Evolutionary conservation across 352 stramenopile genomes (phyloP), one percentile per base, ranked within the genome.

Genomic region (Pythium grandisporangium): DNA sequence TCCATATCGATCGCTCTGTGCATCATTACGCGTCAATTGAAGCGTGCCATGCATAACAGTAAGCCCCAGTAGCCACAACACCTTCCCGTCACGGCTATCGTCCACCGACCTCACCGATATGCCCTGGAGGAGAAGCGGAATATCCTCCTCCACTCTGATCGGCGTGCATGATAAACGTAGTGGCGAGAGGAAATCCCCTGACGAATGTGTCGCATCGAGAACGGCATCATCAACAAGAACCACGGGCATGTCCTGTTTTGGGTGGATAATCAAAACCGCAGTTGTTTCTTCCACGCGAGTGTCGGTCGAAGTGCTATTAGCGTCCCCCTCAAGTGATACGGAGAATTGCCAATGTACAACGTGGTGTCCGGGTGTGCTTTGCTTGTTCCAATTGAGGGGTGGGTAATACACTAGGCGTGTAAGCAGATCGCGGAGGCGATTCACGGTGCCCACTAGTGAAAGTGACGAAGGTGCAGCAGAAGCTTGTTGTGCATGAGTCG

Each of bases 341-440:
- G 47, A 44, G 42, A 84, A 84, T n/a, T 27, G 22, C 67, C 70
- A 83, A 29, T 74, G 51, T 1, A 78, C 60, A 3, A 72, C 42
- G 14, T 66, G 48, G 1, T 37, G 35, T 2, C 38, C 47, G 3
- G 38, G 30, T n/a, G 45, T 47, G 6, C 49, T 39, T 10, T 64
- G 37, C 14, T 52, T 54, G 46, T 82, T 74, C 68, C 70, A 86
- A 47, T 82, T 82, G 30, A 58, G 54, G 10, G 63, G 57, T 7
- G 67, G 55, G 12, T 58, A 30, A 26, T 62, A 86, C 17, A 66
- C 32, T 12, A 81, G 20, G 5, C 43, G 48, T 10, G 21, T 37
- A 3, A 76, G 44, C 7, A 45, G 25, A n/a, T 43, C 41, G 20
- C 47, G 16, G 21, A 74, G 52, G 6, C 48, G 42, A 2, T 27